These are phyloP conservation scores for Schwanniomyces pseudopolymorphus DNA, from an alignment of 805 yeast genomes.

Conservation along the genomic window DNA sequence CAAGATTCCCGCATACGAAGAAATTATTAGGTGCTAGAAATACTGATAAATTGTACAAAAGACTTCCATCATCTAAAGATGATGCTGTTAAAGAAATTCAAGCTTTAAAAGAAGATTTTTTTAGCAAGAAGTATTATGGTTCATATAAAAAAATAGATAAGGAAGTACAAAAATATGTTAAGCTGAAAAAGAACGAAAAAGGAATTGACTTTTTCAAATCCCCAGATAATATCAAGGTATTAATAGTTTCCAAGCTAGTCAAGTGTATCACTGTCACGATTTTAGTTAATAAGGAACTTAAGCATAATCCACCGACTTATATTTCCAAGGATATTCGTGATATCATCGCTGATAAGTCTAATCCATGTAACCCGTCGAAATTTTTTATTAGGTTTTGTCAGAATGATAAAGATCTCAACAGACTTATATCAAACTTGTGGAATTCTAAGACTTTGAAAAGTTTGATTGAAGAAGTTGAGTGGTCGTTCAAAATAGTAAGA, in stretches of 20 bases:
- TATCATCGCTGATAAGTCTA: slow-evolving; percentile 25
- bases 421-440: slow-evolving; percentile 47
- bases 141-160: slow-evolving; percentile 41
- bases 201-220: slow-evolving; percentile 19
- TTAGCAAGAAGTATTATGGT: slow-evolving; percentile 50
- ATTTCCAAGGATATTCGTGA: slow-evolving; percentile 26
- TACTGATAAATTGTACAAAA: slow-evolving; percentile 39
- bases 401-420: slow-evolving; percentile 40
- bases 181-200: slow-evolving; percentile 9
- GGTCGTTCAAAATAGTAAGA: slow-evolving; percentile 48
- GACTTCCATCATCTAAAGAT: slow-evolving; percentile 37
- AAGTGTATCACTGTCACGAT: slow-evolving; percentile 27
- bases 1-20: slow-evolving; percentile 52
- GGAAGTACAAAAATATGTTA: slow-evolving; percentile 24
- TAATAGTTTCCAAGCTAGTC: slow-evolving; percentile 32
- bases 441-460: slow-evolving; percentile 42
- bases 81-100: slow-evolving; percentile 48
- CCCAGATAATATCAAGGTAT: slow-evolving; percentile 16
- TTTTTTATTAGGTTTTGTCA: slow-evolving; percentile 45
- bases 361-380: slow-evolving; percentile 44
- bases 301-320: slow-evolving; percentile 33
- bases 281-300: slow-evolving; percentile 27
- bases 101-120: slow-evolving; percentile 43
- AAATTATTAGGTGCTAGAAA: slow-evolving; percentile 46
- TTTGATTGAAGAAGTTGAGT: slow-evolving; percentile 36